These are phyloP conservation scores for Magnusiomyces clavatus DNA, from an alignment of 1,139 yeast species.

Conservation along the genomic window DNA sequence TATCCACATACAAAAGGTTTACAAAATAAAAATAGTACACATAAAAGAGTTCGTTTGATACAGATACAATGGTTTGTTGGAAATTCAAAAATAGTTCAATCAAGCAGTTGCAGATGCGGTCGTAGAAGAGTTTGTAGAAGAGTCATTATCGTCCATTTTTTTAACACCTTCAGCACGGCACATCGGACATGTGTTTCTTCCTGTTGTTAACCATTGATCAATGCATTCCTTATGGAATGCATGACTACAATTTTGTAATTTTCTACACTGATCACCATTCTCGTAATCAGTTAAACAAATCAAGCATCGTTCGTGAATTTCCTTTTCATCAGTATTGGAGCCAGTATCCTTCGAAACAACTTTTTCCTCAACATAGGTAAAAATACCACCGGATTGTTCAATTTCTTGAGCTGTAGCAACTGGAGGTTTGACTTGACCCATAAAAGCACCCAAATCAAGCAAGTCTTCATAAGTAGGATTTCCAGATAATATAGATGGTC, in stretches of 20 bases:
- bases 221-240: conserved; percentile 46
- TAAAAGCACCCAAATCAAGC: conserved; percentile 36
- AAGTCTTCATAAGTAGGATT: conserved; percentile 45
- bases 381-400: conserved; percentile 35
- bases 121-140: neutral
- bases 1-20: no score
- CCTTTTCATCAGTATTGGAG: conserved; percentile 16
- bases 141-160: conserved; percentile 4
- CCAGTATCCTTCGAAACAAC: conserved; percentile 9
- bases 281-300: conserved; percentile 45
- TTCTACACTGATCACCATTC: conserved; percentile 39
- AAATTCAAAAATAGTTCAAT: neutral
- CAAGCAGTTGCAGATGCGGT: neutral
- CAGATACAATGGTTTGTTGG: neutral
- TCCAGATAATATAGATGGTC: conserved; percentile 42
- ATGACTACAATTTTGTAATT: conserved; percentile 40
- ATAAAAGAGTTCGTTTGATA: neutral
- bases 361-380: conserved; percentile 17
- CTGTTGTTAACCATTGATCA: conserved; percentile 48
- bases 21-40: neutral
- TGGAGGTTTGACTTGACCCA: conserved; percentile 41
- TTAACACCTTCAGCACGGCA: conserved; percentile 43
- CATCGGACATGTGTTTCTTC: conserved; percentile 51
- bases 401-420: conserved; percentile 38
- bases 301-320: conserved; percentile 33